Conservation (phyloP, 345 rosid genomes). For the Zanthoxylum bungeanum region DNA sequence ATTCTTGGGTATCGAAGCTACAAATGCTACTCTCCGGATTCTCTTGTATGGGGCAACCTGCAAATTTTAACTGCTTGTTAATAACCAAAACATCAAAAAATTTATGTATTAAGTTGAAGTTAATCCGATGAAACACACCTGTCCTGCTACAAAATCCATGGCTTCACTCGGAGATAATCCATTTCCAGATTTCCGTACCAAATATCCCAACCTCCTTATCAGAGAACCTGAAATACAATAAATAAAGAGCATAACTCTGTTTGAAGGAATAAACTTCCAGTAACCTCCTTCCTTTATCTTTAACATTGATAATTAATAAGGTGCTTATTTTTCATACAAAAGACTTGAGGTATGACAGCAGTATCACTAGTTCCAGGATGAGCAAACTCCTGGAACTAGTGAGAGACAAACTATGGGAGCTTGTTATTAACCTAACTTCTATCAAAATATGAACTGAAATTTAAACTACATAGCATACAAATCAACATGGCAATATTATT, state of each 20-base stretch:
- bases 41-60: slow-evolving; percentile 90
- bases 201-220: slow-evolving; percentile 73
- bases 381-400: no score
- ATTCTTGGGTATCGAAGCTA: slow-evolving; percentile 66
- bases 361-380: slow-evolving; percentile 69
- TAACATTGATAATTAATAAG: no score
- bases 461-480: no score
- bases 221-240: slow-evolving; percentile 54
- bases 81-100: no score
- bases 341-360: slow-evolving; percentile 76
- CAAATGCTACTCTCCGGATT: slow-evolving; percentile 57
- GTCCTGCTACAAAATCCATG: slow-evolving; percentile 65
- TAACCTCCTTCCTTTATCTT: no score
- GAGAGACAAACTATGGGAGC: no score
- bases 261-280: neutral
- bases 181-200: slow-evolving; percentile 62
- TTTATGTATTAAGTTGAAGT: no score
- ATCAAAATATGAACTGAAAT: no score
- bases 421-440: no score
- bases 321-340: no score
- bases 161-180: slow-evolving; percentile 38
- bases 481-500: no score
- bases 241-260: neutral
- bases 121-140: slow-evolving; percentile 32
- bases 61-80: no score